These are phyloP conservation scores for Cinnamomum chago DNA, from an alignment of 164 flowering plant species.

Conservation along the genomic window DNA sequence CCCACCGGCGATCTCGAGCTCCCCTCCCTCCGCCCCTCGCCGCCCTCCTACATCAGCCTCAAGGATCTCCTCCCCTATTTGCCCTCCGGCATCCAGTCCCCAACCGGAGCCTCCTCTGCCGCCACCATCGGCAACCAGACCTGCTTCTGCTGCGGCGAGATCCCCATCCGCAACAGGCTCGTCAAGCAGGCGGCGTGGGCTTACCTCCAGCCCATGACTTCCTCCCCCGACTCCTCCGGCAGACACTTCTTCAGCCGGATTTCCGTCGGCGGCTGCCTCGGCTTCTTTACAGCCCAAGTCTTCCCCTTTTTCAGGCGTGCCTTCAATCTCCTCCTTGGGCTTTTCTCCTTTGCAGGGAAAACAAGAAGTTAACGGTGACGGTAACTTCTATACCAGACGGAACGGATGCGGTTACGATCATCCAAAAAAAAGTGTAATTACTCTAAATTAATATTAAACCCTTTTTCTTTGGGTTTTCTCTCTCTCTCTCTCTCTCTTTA, in stretches of 20 bases:
- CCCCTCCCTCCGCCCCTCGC: slow-evolving; percentile 18
- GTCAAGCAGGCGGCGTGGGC: slow-evolving; percentile 97
- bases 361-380: not conserved
- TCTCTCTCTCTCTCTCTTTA: not conserved
- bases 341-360: not conserved
- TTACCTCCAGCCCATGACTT: slow-evolving; percentile 77
- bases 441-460: no score
- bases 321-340: slow-evolving; percentile 26
- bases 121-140: slow-evolving; percentile 5
- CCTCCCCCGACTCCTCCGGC: slow-evolving; percentile 38
- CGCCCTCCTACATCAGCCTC: slow-evolving; percentile 44
- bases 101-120: slow-evolving; percentile 12
- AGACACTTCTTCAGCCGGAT: slow-evolving; percentile 30
- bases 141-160: slow-evolving; percentile 28
- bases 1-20: slow-evolving; percentile 38
- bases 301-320: slow-evolving; percentile 21
- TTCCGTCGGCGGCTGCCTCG: slow-evolving; percentile 22
- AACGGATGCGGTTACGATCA: not conserved
- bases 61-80: slow-evolving; percentile 46
- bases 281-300: slow-evolving; percentile 20
- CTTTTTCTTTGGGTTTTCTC: not conserved
- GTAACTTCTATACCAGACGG: not conserved
- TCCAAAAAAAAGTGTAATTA: not conserved
- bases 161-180: slow-evolving; percentile 72
- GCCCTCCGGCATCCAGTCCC: slow-evolving; percentile 30